A percentile compares a stretch with the other conserved stretches of the same genome.
phyloP scores from a whole-genome alignment of 202 grass and related monocot species.

The Dendrocalamus latiflorus region DNA sequence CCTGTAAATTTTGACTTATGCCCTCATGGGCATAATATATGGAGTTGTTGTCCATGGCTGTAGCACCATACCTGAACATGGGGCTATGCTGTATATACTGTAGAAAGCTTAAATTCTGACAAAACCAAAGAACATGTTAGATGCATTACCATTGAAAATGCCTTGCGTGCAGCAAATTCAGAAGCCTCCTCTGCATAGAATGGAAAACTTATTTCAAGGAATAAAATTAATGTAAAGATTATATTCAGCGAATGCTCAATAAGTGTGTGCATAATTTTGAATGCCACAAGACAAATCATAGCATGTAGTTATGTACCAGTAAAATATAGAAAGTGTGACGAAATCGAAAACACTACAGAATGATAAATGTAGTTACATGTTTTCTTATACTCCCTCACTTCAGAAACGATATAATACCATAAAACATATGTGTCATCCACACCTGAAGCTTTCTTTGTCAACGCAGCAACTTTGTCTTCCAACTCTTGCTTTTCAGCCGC shows the following conservation, averaged over 20 bases:
- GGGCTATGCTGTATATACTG: neutral
- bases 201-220: constrained; percentile 13
- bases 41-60: neutral
- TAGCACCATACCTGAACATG: neutral
- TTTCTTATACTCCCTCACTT: neutral
- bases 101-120: neutral
- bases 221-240: neutral
- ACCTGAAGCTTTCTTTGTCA: constrained; percentile 80
- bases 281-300: neutral
- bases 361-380: neutral
- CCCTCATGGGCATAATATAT: constrained; percentile 7
- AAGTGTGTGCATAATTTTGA: constrained; percentile 12
- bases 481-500: constrained; percentile 63
- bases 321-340: constrained; percentile 8
- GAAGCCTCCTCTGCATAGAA: constrained; percentile 81
- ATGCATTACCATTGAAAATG: constrained; percentile 67
- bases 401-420: neutral
- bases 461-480: constrained; percentile 61
- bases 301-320: neutral
- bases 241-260: neutral
- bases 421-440: constrained; percentile 8
- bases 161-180: constrained; percentile 57
- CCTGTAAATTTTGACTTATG: neutral
- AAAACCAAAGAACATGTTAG: neutral
- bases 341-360: neutral